A percentile compares a stretch with the other conserved stretches of the same genome.
Evolutionary conservation across 2,329 filamentous ascomycete species (phyloP).

Genomic region (Cladophialophora yegresii): DNA sequence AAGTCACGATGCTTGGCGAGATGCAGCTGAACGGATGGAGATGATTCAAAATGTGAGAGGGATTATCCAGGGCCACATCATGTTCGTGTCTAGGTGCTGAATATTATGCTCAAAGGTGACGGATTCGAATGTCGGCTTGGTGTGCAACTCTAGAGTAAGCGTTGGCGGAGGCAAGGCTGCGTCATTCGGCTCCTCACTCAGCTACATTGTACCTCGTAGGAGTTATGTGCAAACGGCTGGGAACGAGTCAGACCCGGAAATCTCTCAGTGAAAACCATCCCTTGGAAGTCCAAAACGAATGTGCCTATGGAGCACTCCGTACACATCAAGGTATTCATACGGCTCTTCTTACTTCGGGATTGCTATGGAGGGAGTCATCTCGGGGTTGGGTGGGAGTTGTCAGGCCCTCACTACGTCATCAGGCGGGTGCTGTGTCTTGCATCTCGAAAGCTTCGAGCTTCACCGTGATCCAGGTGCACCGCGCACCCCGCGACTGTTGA

Average conservation of each 20-base stretch:
- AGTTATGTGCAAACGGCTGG: background rate
- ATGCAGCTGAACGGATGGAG: background rate
- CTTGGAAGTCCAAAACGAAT: background rate
- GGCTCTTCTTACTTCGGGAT: too few species aligned
- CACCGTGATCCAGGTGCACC: background rate
- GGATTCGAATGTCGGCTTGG: background rate
- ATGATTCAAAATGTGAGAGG: background rate
- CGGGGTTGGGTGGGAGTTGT: too few species aligned
- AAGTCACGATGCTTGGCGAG: conserved; percentile 8
- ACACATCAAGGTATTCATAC: too few species aligned
- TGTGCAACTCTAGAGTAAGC: background rate
- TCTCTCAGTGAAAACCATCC: background rate
- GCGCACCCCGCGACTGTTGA: background rate
- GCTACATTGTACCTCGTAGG: background rate
- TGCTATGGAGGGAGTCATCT: too few species aligned
- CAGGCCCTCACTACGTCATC: background rate
- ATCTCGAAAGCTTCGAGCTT: background rate
- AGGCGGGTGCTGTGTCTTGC: background rate
- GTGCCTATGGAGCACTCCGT: background rate
- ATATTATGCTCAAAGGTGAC: background rate
- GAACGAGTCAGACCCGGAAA: background rate
- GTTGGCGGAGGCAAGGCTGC: conserved; percentile 7
- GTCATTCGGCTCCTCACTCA: conserved; percentile 10
- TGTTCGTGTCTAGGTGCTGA: background rate
- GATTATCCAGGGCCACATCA: background rate